Evolutionary conservation across 345 rosid genomes (phyloP).

Genomic region (Eucalyptus cloeziana): DNA sequence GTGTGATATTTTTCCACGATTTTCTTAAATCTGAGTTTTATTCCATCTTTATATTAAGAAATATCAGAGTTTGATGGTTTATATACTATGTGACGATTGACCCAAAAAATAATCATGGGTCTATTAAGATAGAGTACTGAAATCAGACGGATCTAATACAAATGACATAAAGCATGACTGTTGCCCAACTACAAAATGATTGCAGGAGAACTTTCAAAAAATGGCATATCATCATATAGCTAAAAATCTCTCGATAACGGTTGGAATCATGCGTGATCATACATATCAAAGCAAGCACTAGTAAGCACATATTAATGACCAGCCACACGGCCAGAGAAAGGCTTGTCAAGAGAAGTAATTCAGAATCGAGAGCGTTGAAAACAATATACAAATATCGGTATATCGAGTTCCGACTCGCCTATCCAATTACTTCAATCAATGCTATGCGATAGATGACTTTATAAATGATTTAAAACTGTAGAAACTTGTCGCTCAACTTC

Average conservation of each 20-base stretch:
- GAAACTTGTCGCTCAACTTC: background rate
- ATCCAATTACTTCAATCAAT: background rate
- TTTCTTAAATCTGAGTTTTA: background rate
- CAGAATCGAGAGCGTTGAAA: background rate
- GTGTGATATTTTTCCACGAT: background rate
- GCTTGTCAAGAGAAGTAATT: background rate
- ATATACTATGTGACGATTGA: too few species aligned
- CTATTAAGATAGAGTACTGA: background rate
- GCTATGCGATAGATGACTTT: background rate
- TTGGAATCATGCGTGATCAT: background rate
- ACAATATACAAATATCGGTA: rapidly evolving
- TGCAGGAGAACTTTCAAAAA: background rate
- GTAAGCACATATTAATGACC: background rate
- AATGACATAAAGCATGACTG: background rate
- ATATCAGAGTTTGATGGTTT: background rate
- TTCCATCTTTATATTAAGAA: background rate
- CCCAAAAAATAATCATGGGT: background rate
- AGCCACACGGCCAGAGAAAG: rapidly evolving
- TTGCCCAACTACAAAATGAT: rapidly evolving
- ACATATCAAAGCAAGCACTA: background rate
- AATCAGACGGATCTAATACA: background rate
- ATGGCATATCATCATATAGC: rapidly evolving
- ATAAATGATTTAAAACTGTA: background rate
- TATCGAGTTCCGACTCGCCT: rapidly evolving
- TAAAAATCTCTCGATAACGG: rapidly evolving